These are phyloP conservation scores for Fusarium beomiforme DNA, from an alignment of 2,329 filamentous ascomycete species.

Conservation along the genomic window DNA sequence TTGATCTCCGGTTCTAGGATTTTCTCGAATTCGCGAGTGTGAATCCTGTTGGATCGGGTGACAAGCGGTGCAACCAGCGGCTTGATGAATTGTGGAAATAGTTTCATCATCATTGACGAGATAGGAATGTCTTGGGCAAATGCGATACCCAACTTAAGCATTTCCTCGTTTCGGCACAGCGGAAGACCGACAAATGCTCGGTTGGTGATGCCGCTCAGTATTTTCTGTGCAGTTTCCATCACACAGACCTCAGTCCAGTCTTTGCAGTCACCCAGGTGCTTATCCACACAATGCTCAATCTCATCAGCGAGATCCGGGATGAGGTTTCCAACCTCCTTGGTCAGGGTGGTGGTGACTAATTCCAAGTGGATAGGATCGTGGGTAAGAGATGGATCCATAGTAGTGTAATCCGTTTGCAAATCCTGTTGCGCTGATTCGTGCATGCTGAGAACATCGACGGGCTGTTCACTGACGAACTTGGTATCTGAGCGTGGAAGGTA, in stretches of 20 bases:
- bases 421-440: neutral
- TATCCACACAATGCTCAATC: neutral
- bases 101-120: neutral
- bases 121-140: conserved; percentile 5
- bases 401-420: conserved; percentile 9
- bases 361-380: conserved; percentile 9
- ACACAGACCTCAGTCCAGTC: conserved; percentile 1
- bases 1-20: conserved; percentile 6
- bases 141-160: neutral
- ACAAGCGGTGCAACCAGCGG: neutral
- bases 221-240: neutral
- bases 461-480: conserved; percentile 11
- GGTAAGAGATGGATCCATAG: conserved; percentile 1
- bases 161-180: neutral
- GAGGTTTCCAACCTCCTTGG: conserved; percentile 12
- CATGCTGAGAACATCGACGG: conserved; percentile 1
- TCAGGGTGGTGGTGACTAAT: neutral
- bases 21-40: neutral
- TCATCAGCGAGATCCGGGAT: neutral
- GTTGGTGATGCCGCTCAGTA: neutral
- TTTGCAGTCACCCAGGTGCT: neutral
- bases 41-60: neutral
- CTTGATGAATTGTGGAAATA: neutral
- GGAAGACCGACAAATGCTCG: neutral
- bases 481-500: conserved; percentile 5